Evolutionary conservation across 495 filamentous ascomycete genomes (phyloP).

Genomic region (Pyronema domesticum): DNA sequence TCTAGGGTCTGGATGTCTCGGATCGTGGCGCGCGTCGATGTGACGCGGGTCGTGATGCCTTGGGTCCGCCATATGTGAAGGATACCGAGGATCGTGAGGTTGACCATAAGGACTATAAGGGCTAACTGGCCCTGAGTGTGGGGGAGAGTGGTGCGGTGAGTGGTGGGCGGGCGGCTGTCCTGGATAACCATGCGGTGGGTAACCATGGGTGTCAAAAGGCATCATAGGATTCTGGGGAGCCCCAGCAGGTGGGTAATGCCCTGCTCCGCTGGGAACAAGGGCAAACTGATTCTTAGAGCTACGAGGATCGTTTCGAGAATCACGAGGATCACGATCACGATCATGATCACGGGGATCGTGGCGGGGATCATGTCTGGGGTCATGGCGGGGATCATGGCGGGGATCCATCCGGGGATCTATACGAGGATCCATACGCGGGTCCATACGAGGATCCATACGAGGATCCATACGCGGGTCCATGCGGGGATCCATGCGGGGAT

Average conservation of each 20-base stretch:
- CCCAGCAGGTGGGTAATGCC: neutral
- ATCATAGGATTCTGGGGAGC: slow-evolving; percentile 10
- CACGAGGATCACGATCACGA: slow-evolving; percentile 6
- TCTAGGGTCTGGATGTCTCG: slow-evolving; percentile 1
- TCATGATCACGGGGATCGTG: neutral
- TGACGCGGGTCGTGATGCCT: slow-evolving; percentile 3
- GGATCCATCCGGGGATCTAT: slow-evolving; percentile 3
- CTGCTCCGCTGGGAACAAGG: slow-evolving; percentile 10
- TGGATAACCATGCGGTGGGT: slow-evolving; percentile 4
- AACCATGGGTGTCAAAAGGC: slow-evolving; percentile 15
- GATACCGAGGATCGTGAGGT: slow-evolving; percentile 13
- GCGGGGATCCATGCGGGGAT: slow-evolving; percentile 8
- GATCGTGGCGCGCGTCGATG: slow-evolving; percentile 3
- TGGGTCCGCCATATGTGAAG: slow-evolving; percentile 1
- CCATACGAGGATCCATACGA: slow-evolving; percentile 6
- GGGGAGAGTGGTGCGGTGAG: neutral
- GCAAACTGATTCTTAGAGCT: slow-evolving; percentile 17
- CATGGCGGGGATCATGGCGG: slow-evolving; percentile 7
- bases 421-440: slow-evolving; percentile 6
- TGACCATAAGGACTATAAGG: slow-evolving; percentile 10
- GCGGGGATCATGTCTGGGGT: slow-evolving; percentile 5
- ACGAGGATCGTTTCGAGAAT: slow-evolving; percentile 1
- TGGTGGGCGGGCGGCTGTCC: neutral
- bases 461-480: slow-evolving; percentile 1
- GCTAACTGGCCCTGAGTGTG: neutral